phyloP scores from a whole-genome alignment of 352 stramenopile genomes.

The Phytophthora tubulina region DNA sequence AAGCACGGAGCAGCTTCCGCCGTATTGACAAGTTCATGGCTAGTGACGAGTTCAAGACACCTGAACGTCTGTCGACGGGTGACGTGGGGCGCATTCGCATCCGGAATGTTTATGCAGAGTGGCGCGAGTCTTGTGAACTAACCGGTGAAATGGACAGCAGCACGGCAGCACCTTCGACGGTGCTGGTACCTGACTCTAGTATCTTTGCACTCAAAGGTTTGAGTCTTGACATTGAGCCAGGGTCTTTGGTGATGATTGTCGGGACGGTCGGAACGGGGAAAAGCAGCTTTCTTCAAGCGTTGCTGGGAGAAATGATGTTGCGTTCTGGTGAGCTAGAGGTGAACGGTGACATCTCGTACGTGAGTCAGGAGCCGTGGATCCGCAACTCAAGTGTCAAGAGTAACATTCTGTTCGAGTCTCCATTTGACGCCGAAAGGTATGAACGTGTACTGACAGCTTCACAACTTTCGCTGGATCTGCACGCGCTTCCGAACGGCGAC shows the following conservation, averaged over 20 bases:
- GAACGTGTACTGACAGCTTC: constrained; percentile 69
- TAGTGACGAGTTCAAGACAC: constrained; percentile 33
- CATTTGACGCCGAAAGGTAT: constrained; percentile 32
- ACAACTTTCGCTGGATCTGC: constrained; percentile 85
- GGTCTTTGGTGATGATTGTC: constrained; percentile 57
- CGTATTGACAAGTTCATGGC: constrained; percentile 42
- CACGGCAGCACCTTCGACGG: constrained; percentile 12
- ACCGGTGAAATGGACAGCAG: constrained; percentile 1
- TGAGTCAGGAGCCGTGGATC: constrained; percentile 92
- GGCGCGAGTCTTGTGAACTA: constrained; percentile 9
- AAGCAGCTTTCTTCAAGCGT: constrained; percentile 51
- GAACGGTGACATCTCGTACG: constrained; percentile 71
- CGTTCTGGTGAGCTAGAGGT: constrained; percentile 25
- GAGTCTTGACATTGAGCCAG: constrained; percentile 66
- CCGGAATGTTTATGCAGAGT: constrained; percentile 26
- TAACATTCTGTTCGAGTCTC: constrained; percentile 46
- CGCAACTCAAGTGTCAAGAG: constrained; percentile 90
- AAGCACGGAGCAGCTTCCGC: constrained; percentile 34
- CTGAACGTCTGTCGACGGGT: background rate
- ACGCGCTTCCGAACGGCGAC: constrained; percentile 88
- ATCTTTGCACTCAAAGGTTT: constrained; percentile 48
- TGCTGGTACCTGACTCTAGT: constrained; percentile 14
- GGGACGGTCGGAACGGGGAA: constrained; percentile 56
- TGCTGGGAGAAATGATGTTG: constrained; percentile 57
- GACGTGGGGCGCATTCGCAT: constrained; percentile 26